Evolutionary conservation across 306 rosid genomes (phyloP).

Genomic region (Argentina anserina): DNA sequence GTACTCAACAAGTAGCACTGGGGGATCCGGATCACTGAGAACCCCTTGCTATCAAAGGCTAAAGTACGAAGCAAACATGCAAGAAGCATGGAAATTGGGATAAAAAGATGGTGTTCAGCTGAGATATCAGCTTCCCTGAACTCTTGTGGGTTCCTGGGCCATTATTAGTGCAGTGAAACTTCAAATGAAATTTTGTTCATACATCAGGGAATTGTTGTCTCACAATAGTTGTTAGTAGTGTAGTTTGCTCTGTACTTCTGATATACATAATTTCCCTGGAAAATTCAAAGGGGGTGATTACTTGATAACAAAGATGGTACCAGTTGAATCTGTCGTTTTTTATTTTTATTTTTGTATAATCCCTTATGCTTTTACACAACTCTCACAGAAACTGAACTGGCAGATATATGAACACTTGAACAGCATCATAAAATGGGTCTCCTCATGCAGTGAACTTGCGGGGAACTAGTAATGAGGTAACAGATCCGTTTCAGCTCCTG

Average conservation of each 20-base stretch:
- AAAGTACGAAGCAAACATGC: background rate
- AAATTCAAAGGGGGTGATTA: background rate
- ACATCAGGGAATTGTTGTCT: background rate
- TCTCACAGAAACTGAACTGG: background rate
- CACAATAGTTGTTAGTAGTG: background rate
- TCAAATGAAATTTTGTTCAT: background rate
- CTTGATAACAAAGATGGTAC: background rate
- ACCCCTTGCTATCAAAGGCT: conserved; percentile 11
- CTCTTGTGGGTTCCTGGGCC: background rate
- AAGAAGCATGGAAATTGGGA: background rate
- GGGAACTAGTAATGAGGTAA: background rate
- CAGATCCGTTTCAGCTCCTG: conserved; percentile 2
- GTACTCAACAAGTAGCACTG: conserved; percentile 9
- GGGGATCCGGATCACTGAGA: background rate
- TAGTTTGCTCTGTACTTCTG: background rate
- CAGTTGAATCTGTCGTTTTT: background rate
- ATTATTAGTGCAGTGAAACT: background rate
- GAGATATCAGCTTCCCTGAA: background rate
- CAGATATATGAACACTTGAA: background rate
- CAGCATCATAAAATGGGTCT: background rate
- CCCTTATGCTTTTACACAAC: background rate
- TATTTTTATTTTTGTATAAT: background rate
- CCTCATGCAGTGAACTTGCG: background rate
- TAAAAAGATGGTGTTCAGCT: background rate
- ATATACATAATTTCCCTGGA: conserved; percentile 5